These are phyloP conservation scores for Arachis stenosperma DNA, from an alignment of 306 rosid genomes.

Conservation along the genomic window DNA sequence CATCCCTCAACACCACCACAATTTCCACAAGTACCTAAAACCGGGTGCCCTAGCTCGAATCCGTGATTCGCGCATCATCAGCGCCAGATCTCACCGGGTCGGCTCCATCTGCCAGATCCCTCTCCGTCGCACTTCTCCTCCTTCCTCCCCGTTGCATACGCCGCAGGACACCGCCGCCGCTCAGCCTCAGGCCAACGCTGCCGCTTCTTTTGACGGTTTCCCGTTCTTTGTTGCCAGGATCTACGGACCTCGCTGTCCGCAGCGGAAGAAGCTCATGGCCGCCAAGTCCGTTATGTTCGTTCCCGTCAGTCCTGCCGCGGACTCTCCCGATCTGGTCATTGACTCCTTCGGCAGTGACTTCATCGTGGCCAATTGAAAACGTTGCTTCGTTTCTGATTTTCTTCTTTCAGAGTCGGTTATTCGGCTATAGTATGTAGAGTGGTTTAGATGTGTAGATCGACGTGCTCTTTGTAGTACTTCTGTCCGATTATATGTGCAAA, in stretches of 20 bases:
- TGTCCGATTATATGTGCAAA: background rate
- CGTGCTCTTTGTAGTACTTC: conserved; percentile 2
- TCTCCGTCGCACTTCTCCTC: too few relatives aligned
- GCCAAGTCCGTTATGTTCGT: too few relatives aligned
- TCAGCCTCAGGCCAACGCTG: conserved; percentile 30
- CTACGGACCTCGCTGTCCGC: conserved; percentile 68
- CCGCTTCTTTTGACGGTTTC: conserved; percentile 34
- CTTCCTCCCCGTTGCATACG: too few relatives aligned
- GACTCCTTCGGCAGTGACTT: conserved; percentile 46
- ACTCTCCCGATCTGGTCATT: too few relatives aligned
- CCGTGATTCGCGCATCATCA: too few relatives aligned
- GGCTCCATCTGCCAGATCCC: too few relatives aligned
- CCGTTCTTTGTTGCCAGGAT: conserved; percentile 59
- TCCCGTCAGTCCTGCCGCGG: too few relatives aligned
- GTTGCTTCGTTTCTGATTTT: background rate
- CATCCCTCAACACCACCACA: conserved; percentile 36
- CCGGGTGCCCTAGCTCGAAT: too few relatives aligned
- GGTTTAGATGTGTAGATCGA: conserved; percentile 42
- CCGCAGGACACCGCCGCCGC: background rate
- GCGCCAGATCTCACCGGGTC: too few relatives aligned
- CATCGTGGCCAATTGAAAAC: conserved; percentile 59
- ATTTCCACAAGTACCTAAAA: too few relatives aligned
- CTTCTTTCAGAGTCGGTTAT: conserved; percentile 7
- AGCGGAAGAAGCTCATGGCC: conserved; percentile 45
- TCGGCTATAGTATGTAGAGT: conserved; percentile 50